Evolutionary conservation across 805 yeast species (phyloP).

Genomic region (Teunomyces barrocoloradensis): DNA sequence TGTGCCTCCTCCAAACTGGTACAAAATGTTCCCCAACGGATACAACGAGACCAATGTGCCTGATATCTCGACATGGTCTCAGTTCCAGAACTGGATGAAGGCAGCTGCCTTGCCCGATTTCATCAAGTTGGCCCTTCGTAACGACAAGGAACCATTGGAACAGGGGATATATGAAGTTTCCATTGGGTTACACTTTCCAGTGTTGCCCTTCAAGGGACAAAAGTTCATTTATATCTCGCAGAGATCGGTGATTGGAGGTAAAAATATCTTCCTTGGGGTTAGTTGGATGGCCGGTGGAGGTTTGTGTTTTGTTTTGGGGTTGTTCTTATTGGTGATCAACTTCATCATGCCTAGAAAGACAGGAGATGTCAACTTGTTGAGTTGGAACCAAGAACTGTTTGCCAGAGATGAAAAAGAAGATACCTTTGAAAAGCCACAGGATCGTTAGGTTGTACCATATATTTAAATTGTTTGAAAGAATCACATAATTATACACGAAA

Average conservation of each 20-base stretch:
- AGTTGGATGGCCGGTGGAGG: constrained; percentile 77
- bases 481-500: background rate
- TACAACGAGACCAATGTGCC: constrained; percentile 44
- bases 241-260: constrained; percentile 73
- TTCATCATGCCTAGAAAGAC: constrained; percentile 64
- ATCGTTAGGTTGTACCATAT: background rate
- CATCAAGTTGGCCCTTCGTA: constrained; percentile 55
- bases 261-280: constrained; percentile 68
- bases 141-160: constrained; percentile 51
- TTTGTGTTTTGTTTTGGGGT: constrained; percentile 57
- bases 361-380: constrained; percentile 67
- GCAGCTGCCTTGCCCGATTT: constrained; percentile 42
- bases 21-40: constrained; percentile 41
- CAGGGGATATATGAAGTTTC: constrained; percentile 63
- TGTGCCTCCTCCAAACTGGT: constrained; percentile 48
- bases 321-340: constrained; percentile 52
- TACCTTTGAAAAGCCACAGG: constrained; percentile 1
- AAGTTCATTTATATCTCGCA: constrained; percentile 68
- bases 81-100: constrained; percentile 49
- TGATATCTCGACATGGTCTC: constrained; percentile 41
- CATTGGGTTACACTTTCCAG: constrained; percentile 80
- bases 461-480: background rate
- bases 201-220: constrained; percentile 61
- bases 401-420: constrained; percentile 14
- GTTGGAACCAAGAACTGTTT: constrained; percentile 60